Evolutionary conservation across 1,139 yeast genomes (phyloP).

Genomic region (Blastobotrys niveus): DNA sequence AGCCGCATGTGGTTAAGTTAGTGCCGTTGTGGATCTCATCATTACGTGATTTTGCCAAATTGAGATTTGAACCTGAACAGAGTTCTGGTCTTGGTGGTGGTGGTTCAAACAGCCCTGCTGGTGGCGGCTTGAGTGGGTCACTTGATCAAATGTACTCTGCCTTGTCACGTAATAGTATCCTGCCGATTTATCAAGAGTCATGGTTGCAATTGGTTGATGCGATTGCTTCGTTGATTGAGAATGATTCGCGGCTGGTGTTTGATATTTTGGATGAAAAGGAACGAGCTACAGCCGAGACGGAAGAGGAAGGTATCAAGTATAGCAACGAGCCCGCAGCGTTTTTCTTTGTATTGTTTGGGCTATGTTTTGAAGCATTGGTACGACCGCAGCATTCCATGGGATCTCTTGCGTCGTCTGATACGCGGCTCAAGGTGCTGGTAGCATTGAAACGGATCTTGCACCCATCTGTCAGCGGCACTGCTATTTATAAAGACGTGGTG

Average conservation of each 20-base stretch:
- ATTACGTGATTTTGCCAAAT: slow-evolving; percentile 65
- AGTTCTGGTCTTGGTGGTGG: slow-evolving; percentile 25
- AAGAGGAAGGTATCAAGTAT: slow-evolving; percentile 26
- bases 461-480: slow-evolving; percentile 51
- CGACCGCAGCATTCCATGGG: slow-evolving; percentile 30
- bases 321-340: slow-evolving; percentile 65
- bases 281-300: slow-evolving; percentile 16
- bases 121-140: slow-evolving; percentile 25
- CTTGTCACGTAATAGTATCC: slow-evolving; percentile 29
- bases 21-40: slow-evolving; percentile 76
- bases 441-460: slow-evolving; percentile 56
- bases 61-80: slow-evolving; percentile 55
- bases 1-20: slow-evolving; percentile 54
- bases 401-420: neutral
- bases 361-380: slow-evolving; percentile 71
- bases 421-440: slow-evolving; percentile 42
- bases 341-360: slow-evolving; percentile 75
- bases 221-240: slow-evolving; percentile 59
- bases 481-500: slow-evolving; percentile 61
- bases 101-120: slow-evolving; percentile 21
- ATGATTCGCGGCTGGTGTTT: slow-evolving; percentile 42
- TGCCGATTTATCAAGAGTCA: slow-evolving; percentile 53
- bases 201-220: slow-evolving; percentile 83
- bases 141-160: slow-evolving; percentile 35
- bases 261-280: slow-evolving; percentile 39